A percentile compares a stretch with the other conserved stretches of the same genome.
phyloP scores from a whole-genome alignment of 768 basidiomycete genomes.

The Hydnum rufescens region DNA sequence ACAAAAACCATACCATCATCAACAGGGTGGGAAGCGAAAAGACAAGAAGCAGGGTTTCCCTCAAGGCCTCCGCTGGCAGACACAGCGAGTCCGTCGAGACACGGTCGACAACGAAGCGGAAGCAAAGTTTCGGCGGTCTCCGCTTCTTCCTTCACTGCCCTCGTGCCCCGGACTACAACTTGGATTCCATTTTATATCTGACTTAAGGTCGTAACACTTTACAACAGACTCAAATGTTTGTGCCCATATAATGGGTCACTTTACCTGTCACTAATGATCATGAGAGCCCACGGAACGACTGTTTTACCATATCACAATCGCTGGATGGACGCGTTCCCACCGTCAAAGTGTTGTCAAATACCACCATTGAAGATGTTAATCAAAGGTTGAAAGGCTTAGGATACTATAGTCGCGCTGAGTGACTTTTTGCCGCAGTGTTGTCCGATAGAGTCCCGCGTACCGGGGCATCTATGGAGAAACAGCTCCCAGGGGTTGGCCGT shows the following conservation, averaged over 20 bases:
- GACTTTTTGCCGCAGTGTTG: conserved; percentile 53
- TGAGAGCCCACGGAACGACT: conserved; percentile 22
- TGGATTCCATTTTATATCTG: not conserved
- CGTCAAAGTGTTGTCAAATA: conserved; percentile 49
- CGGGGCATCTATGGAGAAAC: conserved; percentile 58
- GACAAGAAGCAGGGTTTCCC: too few relatives aligned
- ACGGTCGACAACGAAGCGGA: too few relatives aligned
- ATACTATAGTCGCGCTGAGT: conserved; percentile 72
- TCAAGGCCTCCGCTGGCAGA: too few relatives aligned
- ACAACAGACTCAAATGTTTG: conserved; percentile 68
- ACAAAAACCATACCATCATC: too few relatives aligned
- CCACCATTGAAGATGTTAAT: conserved; percentile 76
- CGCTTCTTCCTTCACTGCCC: too few relatives aligned
- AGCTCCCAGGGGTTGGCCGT: conserved; percentile 72
- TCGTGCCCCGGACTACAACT: conserved; percentile 14
- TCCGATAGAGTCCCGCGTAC: conserved; percentile 62
- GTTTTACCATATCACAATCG: conserved; percentile 85
- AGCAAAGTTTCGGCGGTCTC: too few relatives aligned
- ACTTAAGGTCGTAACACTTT: conserved; percentile 26
- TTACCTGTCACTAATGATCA: not conserved
- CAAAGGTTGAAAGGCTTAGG: conserved; percentile 80
- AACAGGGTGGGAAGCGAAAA: too few relatives aligned
- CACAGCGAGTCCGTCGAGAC: too few relatives aligned
- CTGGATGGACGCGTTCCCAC: conserved; percentile 83
- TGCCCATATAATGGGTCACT: not conserved